These are phyloP conservation scores for Parietichytrium sp. DNA, from an alignment of 108 stramenopile species.

Conservation along the genomic window DNA sequence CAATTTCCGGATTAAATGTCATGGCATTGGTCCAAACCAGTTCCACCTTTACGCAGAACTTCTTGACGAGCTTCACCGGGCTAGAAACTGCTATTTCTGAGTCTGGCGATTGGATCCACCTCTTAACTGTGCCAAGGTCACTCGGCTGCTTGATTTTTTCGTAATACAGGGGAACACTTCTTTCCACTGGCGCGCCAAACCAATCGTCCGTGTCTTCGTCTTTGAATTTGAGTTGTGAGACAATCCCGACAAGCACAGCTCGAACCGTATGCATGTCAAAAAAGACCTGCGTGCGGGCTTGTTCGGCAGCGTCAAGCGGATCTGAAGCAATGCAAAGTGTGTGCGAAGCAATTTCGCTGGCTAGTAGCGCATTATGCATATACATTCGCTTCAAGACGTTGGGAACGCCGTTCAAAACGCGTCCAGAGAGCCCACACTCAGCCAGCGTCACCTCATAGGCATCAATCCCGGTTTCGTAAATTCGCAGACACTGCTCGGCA, in stretches of 20 bases:
- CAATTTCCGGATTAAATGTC: background rate
- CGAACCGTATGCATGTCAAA: background rate
- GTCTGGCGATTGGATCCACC: too few relatives aligned
- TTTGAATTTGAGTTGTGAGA: background rate
- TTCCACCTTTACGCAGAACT: background rate
- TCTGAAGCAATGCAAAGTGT: background rate
- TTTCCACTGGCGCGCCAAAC: background rate
- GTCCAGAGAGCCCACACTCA: background rate
- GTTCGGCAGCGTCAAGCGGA: background rate
- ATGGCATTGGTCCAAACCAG: background rate
- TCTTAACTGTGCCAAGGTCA: background rate
- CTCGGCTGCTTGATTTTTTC: background rate
- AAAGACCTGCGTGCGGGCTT: background rate
- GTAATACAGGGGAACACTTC: background rate
- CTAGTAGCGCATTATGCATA: background rate
- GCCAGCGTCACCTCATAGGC: background rate
- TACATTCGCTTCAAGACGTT: background rate
- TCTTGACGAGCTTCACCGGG: background rate
- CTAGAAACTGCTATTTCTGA: background rate
- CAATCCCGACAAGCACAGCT: background rate
- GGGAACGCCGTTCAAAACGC: background rate
- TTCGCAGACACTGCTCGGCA: background rate
- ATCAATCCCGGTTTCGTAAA: conserved; percentile 26
- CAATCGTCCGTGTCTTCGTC: background rate
- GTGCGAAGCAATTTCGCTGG: background rate